Base-by-base conservation (phyloP, 1,139 yeast species). In the Blastobotrys serpentis region DNA sequence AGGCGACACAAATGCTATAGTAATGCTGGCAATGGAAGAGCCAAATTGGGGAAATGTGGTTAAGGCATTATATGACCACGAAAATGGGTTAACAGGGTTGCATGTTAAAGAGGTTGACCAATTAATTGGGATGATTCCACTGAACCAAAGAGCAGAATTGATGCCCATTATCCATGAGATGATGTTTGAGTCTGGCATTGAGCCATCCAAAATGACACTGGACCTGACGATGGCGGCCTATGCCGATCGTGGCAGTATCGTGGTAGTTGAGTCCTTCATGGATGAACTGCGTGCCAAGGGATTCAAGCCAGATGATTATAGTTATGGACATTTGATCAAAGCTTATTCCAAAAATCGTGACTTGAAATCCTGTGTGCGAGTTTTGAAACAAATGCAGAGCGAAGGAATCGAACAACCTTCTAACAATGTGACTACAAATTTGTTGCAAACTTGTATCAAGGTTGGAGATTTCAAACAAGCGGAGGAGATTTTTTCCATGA, bases 401-500 rank as follows among this genome's bases (percentile, higher is more conserved):
- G 56, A 55, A 34, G 77, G 75, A 0, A 52, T 84, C 3, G 69
- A 71, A 36, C 22, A 25, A 14, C 86, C 92, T 2, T 72, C 81
- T 4, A 70, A 75, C n/a, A 68, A 71, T 2, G 74, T 84, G 2
- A 84, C 83, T 58, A 76, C 86, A 1, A 78, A 81, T 21, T 73
- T 88, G 1, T 65, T 89, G 47, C 83, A 84, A 52, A 77, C 88
- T 17, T 83, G 86, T 60, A 80, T 82, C 2, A 75, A 79, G 50
- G 62, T 78, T 18, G 57, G 56, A 19, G 77, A 81, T 52, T 80
- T 74, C 55, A 67, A 74, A 30, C 81, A 63, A 55, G 96, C 96
- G 0, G 77, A 79, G 50, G 81, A 82, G 46, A 73, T 86, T 1
- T 92, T 92, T 64, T 92, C 85, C 58, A 79, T 88, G 54, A 83